Conservation (phyloP, 2,329 filamentous ascomycete genomes). For the Sporothrix curviconia region DNA sequence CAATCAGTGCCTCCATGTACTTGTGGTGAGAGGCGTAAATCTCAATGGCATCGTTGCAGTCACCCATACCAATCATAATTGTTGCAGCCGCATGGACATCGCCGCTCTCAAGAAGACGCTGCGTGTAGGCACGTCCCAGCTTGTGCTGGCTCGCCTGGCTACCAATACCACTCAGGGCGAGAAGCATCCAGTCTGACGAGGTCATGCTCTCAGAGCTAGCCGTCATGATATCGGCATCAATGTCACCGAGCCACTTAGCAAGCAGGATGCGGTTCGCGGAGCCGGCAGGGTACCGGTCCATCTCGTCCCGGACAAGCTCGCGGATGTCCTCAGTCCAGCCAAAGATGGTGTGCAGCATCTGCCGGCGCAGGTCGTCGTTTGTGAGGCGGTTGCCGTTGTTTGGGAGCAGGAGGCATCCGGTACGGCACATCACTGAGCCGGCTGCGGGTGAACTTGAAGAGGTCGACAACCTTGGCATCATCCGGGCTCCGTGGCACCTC, state of each 20-base stretch:
- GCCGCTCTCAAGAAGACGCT: constrained; percentile 79
- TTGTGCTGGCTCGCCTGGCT: constrained; percentile 75
- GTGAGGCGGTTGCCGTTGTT: constrained; percentile 55
- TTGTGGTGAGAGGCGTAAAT: constrained; percentile 88
- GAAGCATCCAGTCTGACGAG: constrained; percentile 92
- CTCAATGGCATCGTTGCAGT: constrained; percentile 90
- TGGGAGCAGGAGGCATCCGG: constrained; percentile 54
- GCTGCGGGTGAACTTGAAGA: constrained; percentile 80
- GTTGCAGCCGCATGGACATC: constrained; percentile 90
- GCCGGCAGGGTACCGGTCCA: constrained; percentile 64
- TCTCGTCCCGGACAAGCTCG: constrained; percentile 75
- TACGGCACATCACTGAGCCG: constrained; percentile 79
- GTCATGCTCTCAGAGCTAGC: constrained; percentile 81
- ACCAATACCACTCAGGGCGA: constrained; percentile 85
- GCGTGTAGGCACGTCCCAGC: constrained; percentile 82
- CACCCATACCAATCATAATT: constrained; percentile 85
- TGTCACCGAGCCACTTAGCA: constrained; percentile 86
- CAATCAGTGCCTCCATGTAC: constrained; percentile 86
- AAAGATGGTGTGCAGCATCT: constrained; percentile 92
- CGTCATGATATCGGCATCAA: constrained; percentile 72
- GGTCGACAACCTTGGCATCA: constrained; percentile 63
- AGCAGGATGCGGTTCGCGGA: constrained; percentile 76
- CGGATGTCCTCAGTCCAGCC: constrained; percentile 86
- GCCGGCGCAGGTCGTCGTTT: constrained; percentile 72
- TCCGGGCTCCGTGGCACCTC: constrained; percentile 75